Evolutionary conservation across 75 land plant species (phyloP), one percentile per base, ranked within the genome.

Genomic region (Cupressus sempervirens): DNA sequence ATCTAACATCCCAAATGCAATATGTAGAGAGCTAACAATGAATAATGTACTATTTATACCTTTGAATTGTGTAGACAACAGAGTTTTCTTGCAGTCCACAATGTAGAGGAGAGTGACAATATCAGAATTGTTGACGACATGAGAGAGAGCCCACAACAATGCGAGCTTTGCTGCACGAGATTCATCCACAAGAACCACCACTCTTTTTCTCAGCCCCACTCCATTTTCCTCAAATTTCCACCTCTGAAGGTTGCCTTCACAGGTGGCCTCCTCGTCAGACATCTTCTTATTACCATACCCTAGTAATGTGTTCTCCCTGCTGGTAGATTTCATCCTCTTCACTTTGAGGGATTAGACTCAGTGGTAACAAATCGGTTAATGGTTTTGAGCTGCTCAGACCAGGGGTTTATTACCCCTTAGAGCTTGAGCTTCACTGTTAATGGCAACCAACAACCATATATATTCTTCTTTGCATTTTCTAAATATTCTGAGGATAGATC

Each of bases 61-160:
- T 72, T 32, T 72, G 35, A 72, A 4, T 32, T 32, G 32, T 32
- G 32, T 23, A 0, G 26, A 26, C 0, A 62, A 26, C n/a, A 26
- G 26, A 7, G 67, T 13, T 72, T 32, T 72, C 15, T 82, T 16
- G 10, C 18, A n/a, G n/a, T 82, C 83, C 3, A 81, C 35, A 68
- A 95, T 81, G 41, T 91, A 91, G 65, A 95, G 91, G 1, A 95
- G 86, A 9, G 93, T 92, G 65, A 95, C 87, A 32, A 90, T 79
- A 86, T 95, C 97, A 3, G 87, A 88, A 83, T 91, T 91, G 84
- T 92, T 93, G 35, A 93, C 89, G 4, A 94, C 93, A 88, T 95
- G 97, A 26, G 97, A 94, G 40, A 95, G 88, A 14, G 97, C 97
- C 95, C 95, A 95, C 84, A 92, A 86, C 91, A 92, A 90, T 13